A percentile compares a stretch with the other conserved stretches of the same genome.
phyloP scores from a whole-genome alignment of 805 yeast species.

The Monosporozyma yasuniensis region DNA sequence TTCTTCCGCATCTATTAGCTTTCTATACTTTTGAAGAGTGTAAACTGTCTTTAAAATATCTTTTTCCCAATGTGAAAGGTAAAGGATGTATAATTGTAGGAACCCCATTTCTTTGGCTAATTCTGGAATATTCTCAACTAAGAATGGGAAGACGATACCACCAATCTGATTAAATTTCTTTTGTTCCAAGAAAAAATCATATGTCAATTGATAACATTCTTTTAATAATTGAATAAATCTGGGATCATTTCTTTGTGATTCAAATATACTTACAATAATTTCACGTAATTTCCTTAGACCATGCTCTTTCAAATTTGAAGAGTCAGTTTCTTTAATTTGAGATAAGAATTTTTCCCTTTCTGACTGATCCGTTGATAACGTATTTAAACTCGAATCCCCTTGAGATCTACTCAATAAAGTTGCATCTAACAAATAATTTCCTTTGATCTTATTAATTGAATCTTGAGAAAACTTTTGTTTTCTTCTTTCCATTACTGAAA shows the following conservation, averaged over 20 bases:
- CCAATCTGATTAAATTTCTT: slow-evolving; percentile 11
- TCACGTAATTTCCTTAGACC: slow-evolving; percentile 26
- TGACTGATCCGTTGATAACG: slow-evolving; percentile 35
- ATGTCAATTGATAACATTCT: slow-evolving; percentile 15
- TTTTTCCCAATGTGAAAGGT: slow-evolving; percentile 15
- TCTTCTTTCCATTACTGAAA: slow-evolving; percentile 19
- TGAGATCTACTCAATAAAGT: slow-evolving; percentile 61
- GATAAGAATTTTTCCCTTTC: slow-evolving; percentile 37
- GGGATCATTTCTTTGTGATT: slow-evolving; percentile 6
- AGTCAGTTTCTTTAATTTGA: slow-evolving; percentile 24
- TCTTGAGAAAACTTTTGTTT: slow-evolving; percentile 28
- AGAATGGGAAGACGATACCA: slow-evolving; percentile 11
- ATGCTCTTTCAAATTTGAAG: slow-evolving; percentile 20
- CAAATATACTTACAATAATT: slow-evolving; percentile 15
- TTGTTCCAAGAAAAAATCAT: slow-evolving; percentile 9
- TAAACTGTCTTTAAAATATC: slow-evolving; percentile 11
- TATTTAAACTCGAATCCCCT: slow-evolving; percentile 33
- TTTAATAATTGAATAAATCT: slow-evolving; percentile 10
- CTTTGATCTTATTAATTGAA: slow-evolving; percentile 16
- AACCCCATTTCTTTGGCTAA: slow-evolving; percentile 6
- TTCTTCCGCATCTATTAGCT: neutral
- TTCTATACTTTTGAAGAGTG: neutral
- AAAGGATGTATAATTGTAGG: slow-evolving; percentile 9
- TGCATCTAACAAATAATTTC: slow-evolving; percentile 28
- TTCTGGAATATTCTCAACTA: slow-evolving; percentile 9